Evolutionary conservation across 2,329 filamentous ascomycete species (phyloP).

Genomic region (Tolypocladium endophyticum): DNA sequence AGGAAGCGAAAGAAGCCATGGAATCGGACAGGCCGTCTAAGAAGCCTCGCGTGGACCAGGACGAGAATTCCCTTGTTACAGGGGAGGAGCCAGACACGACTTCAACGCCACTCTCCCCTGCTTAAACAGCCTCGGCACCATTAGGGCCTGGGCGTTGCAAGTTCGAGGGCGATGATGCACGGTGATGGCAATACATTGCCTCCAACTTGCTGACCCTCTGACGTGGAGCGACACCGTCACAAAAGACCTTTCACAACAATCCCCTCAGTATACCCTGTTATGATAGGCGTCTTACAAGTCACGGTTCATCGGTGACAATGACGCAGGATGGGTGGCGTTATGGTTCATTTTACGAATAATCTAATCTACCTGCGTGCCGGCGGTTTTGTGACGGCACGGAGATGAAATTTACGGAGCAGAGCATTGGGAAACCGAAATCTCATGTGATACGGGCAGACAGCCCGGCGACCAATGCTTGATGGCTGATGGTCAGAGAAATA

Average conservation of each 20-base stretch:
- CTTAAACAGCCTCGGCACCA: neutral
- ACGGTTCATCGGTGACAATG: neutral
- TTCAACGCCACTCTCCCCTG: neutral
- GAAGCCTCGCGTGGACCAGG: constrained; percentile 4
- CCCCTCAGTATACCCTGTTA: neutral
- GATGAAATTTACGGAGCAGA: neutral
- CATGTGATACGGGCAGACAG: neutral
- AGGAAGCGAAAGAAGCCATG: constrained; percentile 14
- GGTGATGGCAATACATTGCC: neutral
- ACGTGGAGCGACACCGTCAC: neutral
- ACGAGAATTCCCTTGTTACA: neutral
- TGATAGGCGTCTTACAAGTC: neutral
- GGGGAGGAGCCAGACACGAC: neutral
- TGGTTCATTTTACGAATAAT: neutral
- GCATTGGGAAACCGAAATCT: constrained; percentile 1
- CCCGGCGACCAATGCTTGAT: neutral
- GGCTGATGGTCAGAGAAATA: neutral
- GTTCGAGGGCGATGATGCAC: neutral
- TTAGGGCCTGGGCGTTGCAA: neutral
- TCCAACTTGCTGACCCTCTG: too few relatives aligned
- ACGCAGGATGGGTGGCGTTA: neutral
- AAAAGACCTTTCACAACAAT: neutral
- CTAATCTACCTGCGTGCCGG: neutral
- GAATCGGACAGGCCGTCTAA: constrained; percentile 8
- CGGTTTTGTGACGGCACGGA: neutral